These are phyloP conservation scores for Hondaea fermentalgiana DNA, from an alignment of 108 stramenopile species.

Conservation along the genomic window DNA sequence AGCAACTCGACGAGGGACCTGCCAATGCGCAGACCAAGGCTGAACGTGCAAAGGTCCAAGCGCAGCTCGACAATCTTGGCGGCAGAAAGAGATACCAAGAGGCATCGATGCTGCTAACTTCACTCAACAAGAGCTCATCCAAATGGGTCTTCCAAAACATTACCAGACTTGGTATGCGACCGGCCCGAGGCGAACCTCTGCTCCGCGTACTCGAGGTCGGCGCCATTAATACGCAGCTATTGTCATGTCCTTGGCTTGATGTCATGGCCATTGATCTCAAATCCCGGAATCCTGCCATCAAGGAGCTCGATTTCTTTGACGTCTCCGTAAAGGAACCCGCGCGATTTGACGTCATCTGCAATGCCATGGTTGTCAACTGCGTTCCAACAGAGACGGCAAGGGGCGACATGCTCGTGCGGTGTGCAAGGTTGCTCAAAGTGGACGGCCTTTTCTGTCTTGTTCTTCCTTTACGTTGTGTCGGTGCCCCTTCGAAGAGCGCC, in stretches of 20 bases:
- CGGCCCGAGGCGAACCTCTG: neutral
- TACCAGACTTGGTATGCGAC: neutral
- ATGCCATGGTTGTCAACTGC: slow-evolving; percentile 90
- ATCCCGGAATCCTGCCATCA: slow-evolving; percentile 60
- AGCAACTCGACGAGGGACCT: neutral
- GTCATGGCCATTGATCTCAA: slow-evolving; percentile 75
- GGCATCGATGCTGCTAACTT: neutral
- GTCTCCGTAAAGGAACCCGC: neutral
- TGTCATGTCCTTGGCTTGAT: slow-evolving; percentile 45
- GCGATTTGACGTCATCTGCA: slow-evolving; percentile 58
- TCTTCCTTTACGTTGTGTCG: neutral
- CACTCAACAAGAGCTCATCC: neutral
- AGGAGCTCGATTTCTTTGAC: slow-evolving; percentile 73
- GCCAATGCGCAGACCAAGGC: neutral
- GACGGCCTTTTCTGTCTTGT: neutral
- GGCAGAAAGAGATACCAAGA: neutral
- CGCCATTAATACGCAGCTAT: slow-evolving; percentile 82
- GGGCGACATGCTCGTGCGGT: slow-evolving; percentile 63
- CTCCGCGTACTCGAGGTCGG: slow-evolving; percentile 73
- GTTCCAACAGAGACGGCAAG: slow-evolving; percentile 65
- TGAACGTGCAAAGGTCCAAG: neutral
- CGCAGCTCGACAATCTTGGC: neutral
- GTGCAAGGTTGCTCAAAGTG: neutral
- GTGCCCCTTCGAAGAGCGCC: neutral
- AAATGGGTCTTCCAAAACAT: slow-evolving; percentile 15